Conservation (phyloP, 78 protist genomes). For the Dictyostelium firmibasis region DNA sequence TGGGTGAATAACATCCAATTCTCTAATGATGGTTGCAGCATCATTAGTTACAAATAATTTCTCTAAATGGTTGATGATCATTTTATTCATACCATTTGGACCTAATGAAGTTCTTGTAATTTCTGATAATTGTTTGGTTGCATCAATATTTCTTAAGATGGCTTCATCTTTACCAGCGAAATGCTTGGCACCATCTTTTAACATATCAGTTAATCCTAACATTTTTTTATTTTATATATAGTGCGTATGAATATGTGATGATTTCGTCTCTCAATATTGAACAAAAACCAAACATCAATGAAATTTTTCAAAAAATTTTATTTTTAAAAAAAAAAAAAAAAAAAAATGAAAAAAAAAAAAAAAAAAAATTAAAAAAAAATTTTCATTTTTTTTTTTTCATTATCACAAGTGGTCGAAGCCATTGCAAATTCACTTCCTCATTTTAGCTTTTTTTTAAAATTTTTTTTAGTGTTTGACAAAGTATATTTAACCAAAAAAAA, state of each 20-base stretch:
- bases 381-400: not conserved
- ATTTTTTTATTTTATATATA: conserved; percentile 3
- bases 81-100: conserved; percentile 99
- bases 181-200: conserved; percentile 87
- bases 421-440: not conserved
- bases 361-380: not conserved
- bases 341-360: not conserved
- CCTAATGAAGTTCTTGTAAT: conserved; percentile 97
- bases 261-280: not conserved
- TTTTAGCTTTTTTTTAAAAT: not conserved
- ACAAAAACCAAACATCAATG: not conserved
- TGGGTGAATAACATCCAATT: conserved; percentile 98
- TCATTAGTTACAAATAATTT: conserved; percentile 99
- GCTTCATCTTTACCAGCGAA: conserved; percentile 97
- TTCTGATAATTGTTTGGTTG: conserved; percentile 94
- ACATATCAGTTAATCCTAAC: conserved; percentile 80
- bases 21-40: conserved; percentile 98
- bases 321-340: not conserved
- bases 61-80: conserved; percentile 98
- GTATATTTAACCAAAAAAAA: not conserved
- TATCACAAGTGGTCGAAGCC: not conserved
- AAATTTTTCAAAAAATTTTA: not conserved
- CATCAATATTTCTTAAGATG: conserved; percentile 94
- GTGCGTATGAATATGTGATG: not conserved
- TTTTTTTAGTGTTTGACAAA: not conserved